Percentiles rank a stretch among this genome's conserved stretches.
phyloP scores from a whole-genome alignment of 2,329 filamentous ascomycete species.

The Fusarium begoniae region DNA sequence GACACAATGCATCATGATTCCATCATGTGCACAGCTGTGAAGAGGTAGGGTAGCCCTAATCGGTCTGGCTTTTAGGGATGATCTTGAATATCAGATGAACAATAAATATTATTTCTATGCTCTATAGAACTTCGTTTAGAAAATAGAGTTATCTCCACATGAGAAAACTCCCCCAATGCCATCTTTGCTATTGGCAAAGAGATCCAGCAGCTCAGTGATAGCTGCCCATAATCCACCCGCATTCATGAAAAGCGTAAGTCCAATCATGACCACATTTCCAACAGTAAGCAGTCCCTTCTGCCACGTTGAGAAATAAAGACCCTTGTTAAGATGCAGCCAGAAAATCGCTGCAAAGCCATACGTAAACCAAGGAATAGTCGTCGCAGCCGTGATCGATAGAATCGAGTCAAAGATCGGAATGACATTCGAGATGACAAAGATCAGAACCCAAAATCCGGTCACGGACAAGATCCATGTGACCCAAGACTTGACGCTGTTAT shows the following conservation, averaged over 20 bases:
- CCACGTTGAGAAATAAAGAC: slow-evolving; percentile 28
- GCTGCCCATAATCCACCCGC: slow-evolving; percentile 39
- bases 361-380: slow-evolving; percentile 42
- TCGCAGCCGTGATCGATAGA: slow-evolving; percentile 39
- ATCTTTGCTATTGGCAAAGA: slow-evolving; percentile 21
- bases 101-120: neutral
- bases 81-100: neutral
- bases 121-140: neutral
- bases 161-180: slow-evolving; percentile 35
- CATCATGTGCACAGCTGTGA: too few relatives aligned
- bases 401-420: slow-evolving; percentile 45
- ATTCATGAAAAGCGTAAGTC: slow-evolving; percentile 37
- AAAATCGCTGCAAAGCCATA: slow-evolving; percentile 39
- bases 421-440: slow-evolving; percentile 41
- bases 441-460: slow-evolving; percentile 36
- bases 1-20: fast-evolving
- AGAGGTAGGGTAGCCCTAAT: too few relatives aligned
- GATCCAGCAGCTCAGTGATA: slow-evolving; percentile 35
- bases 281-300: slow-evolving; percentile 29
- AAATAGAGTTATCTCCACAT: slow-evolving; percentile 35
- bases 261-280: slow-evolving; percentile 34
- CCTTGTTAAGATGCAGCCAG: slow-evolving; percentile 39
- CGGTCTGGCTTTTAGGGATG: too few relatives aligned
- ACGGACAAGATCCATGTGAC: slow-evolving; percentile 38
- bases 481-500: slow-evolving; percentile 41